A percentile compares a stretch with the other conserved stretches of the same genome.
Evolutionary conservation across 1,284 basidiomycete genomes (phyloP).

Genomic region (Schizophyllum commune): DNA sequence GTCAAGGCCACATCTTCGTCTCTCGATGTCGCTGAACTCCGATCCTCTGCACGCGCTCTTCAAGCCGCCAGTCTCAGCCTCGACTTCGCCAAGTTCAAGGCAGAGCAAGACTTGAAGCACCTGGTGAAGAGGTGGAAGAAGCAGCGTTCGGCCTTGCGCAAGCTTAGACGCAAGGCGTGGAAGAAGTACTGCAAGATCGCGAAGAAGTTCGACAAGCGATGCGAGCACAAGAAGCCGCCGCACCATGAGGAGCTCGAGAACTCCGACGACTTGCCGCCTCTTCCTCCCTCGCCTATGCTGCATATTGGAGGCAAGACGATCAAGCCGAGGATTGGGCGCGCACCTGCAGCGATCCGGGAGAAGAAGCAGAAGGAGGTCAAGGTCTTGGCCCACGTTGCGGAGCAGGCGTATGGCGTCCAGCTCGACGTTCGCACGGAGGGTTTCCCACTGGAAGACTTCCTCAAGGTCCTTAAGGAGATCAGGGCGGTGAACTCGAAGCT

Average conservation of each 20-base stretch:
- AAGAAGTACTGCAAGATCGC: constrained; percentile 22
- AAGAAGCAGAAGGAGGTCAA: constrained; percentile 7
- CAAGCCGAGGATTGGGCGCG: constrained; percentile 3
- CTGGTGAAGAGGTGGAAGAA: constrained; percentile 28
- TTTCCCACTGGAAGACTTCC: constrained; percentile 37
- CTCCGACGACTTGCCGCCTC: neutral
- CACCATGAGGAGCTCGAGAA: constrained; percentile 9
- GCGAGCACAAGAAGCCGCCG: neutral
- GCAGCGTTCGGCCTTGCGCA: constrained; percentile 17
- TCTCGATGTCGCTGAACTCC: constrained; percentile 26
- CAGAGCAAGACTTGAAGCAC: constrained; percentile 27
- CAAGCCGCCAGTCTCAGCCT: constrained; percentile 44
- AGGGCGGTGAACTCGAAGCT: constrained; percentile 66
- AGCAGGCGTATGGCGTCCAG: neutral
- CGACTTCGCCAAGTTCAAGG: constrained; percentile 38
- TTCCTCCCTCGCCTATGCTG: neutral
- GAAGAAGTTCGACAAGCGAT: constrained; percentile 17
- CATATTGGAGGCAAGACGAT: neutral
- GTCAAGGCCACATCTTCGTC: constrained; percentile 14
- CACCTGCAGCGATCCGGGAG: constrained; percentile 1
- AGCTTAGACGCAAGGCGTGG: constrained; percentile 13
- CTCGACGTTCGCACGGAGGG: neutral
- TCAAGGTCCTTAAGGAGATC: constrained; percentile 57
- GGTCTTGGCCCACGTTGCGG: neutral
- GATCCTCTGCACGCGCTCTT: constrained; percentile 41